Conservation (phyloP, 176 grass and related monocot species). For the Areca catechu region DNA sequence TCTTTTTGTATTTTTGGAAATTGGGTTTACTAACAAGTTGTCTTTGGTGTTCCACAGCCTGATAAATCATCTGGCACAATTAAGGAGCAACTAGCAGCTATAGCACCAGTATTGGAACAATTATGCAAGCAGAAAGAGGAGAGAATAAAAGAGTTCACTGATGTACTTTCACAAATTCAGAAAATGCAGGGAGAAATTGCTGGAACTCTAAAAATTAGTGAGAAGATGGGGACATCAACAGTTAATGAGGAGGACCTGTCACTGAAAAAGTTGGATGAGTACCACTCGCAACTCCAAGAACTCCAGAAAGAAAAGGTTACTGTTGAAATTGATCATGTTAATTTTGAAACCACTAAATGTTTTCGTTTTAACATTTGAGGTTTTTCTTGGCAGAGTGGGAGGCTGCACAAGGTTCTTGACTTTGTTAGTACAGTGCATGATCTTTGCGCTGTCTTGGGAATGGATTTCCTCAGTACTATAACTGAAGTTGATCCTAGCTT, state of each 20-base stretch:
- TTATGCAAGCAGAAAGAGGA: constrained; percentile 63
- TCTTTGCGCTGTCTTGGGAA: constrained; percentile 74
- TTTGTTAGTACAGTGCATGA: constrained; percentile 76
- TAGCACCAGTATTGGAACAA: constrained; percentile 59
- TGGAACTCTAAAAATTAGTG: constrained; percentile 39
- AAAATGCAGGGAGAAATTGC: constrained; percentile 56
- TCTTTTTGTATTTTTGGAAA: too few species aligned
- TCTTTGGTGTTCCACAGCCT: constrained; percentile 33
- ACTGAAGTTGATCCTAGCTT: constrained; percentile 87
- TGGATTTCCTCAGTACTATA: constrained; percentile 65
- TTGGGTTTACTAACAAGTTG: too few species aligned
- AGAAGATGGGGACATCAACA: constrained; percentile 20
- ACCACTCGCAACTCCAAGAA: constrained; percentile 64
- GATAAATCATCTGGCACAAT: constrained; percentile 82
- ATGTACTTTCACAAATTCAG: constrained; percentile 71
- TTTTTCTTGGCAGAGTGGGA: constrained; percentile 59
- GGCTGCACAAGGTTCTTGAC: constrained; percentile 64
- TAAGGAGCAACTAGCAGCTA: constrained; percentile 72
- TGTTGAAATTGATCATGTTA: constrained; percentile 10
- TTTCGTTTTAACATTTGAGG: not conserved
- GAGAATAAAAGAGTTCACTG: constrained; percentile 64
- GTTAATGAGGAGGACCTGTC: constrained; percentile 85
- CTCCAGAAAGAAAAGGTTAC: constrained; percentile 92
- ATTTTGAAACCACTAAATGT: not conserved
- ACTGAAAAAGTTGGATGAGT: constrained; percentile 62